A percentile compares a stretch with the other conserved stretches of the same genome.
phyloP scores from a whole-genome alignment of 2,329 filamentous ascomycete species.

The Pseudogymnoascus sp. region DNA sequence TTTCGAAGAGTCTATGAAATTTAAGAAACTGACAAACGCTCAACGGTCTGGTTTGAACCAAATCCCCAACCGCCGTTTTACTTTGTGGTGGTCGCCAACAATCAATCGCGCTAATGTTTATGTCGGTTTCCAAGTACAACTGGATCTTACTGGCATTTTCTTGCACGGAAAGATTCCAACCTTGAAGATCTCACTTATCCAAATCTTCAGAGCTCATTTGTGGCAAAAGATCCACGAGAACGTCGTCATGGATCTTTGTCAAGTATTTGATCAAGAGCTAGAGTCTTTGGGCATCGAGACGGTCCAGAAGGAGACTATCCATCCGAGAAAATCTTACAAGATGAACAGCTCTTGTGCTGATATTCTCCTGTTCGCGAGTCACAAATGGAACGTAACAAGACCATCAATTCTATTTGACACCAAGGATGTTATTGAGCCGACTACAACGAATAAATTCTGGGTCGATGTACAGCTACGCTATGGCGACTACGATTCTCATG shows the following conservation, averaged over 20 bases:
- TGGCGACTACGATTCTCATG: conserved; percentile 97
- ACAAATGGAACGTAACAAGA: conserved; percentile 97
- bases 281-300: conserved; percentile 94
- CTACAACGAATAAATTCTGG: conserved; percentile 99
- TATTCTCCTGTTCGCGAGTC: conserved; percentile 89
- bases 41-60: conserved; percentile 95
- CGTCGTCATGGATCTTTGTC: conserved; percentile 97
- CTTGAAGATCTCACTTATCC: conserved; percentile 93
- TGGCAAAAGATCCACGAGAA: conserved; percentile 99
- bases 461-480: conserved; percentile 93
- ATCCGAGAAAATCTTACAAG: conserved; percentile 99
- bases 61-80: conserved; percentile 97
- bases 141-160: conserved; percentile 97
- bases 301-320: conserved; percentile 97
- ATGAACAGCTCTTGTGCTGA: conserved; percentile 99
- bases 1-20: conserved; percentile 69
- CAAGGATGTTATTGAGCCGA: conserved; percentile 88
- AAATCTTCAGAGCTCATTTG: conserved; percentile 98
- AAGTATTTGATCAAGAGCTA: conserved; percentile 95
- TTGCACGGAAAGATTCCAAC: conserved; percentile 98
- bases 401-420: conserved; percentile 92
- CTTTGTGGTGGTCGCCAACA: conserved; percentile 91
- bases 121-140: conserved; percentile 97
- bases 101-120: conserved; percentile 97
- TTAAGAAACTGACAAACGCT: conserved; percentile 97